Conservation (phyloP, 179 eudicot species). For the Silene vulgaris region DNA sequence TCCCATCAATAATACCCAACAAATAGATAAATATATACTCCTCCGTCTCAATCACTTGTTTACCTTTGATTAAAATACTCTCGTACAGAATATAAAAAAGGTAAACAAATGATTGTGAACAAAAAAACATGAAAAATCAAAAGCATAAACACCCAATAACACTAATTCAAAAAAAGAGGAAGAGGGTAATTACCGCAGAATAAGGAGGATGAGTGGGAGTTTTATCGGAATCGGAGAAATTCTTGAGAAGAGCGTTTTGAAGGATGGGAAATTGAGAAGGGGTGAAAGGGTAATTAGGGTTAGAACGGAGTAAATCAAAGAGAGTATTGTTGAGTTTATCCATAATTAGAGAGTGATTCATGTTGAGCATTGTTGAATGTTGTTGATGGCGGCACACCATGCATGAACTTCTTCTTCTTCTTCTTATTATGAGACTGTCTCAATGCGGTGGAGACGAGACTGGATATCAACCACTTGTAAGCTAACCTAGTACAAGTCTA, state of each 20-base stretch:
- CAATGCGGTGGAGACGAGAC: too few species aligned
- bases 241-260: conserved; percentile 24
- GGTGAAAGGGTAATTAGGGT: conserved; percentile 25
- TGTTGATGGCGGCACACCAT: too few species aligned
- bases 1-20: not conserved
- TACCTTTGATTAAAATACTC: too few species aligned
- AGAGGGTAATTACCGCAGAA: conserved; percentile 22
- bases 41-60: not conserved
- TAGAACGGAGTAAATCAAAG: conserved; percentile 21
- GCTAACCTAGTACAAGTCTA: too few species aligned
- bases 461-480: too few species aligned
- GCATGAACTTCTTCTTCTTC: too few species aligned
- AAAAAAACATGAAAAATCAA: not conserved
- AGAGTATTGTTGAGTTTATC: conserved; percentile 31
- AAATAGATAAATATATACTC: too few species aligned
- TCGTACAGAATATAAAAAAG: too few species aligned
- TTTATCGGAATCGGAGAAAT: conserved; percentile 20
- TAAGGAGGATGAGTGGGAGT: conserved; percentile 63
- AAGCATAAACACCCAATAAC: too few species aligned
- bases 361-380: too few species aligned
- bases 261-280: conserved; percentile 29
- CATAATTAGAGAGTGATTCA: conserved; percentile 20
- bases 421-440: too few species aligned
- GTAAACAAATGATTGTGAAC: too few species aligned
- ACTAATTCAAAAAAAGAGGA: not conserved